Base-by-base conservation (phyloP, 495 filamentous ascomycete species). In the Aeminium ludgeri region DNA sequence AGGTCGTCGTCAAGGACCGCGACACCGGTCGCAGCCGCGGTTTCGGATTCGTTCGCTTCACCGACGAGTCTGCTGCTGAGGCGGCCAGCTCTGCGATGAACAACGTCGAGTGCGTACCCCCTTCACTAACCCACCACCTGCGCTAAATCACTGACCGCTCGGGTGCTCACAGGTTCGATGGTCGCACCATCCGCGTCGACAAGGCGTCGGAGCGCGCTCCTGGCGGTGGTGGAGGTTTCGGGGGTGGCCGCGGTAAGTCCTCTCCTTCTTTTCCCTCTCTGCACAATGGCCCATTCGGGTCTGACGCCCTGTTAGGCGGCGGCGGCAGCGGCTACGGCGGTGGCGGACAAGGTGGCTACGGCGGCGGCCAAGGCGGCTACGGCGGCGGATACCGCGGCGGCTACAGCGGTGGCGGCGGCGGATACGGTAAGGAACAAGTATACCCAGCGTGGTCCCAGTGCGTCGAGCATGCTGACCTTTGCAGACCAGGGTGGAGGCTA, bases 1-100 rank as follows among this genome's bases (percentile, higher is more conserved):
- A 97, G 89, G 78, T 93, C 48, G 87, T 99, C 43, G 85, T 96
- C 52, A 96, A 93, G 66, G 89, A 99, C 59, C 86, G 84, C 50
- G 86, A 95, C 55, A 95, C 89, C 47, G 74, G 81, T 43, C 84
- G 91, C 57, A 93, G 85, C 66, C 84, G 89, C 59, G 89, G 89
- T 29, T 99, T 96, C 57, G 89, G 89, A 18, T 99, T 99, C 59
- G 86, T 99, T 34, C 78, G 84, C 47, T 99, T 85, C 62, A 59
- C 69, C 30, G 73, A 69, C 41, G 84, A 93, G 15, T 57, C 70
- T n/a, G 83, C 93, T 49, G 89, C 91, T 27, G 74, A 89, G 43
- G 63, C 65, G 33, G 89, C 89, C 23, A 89, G 91, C 57, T 52
- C 59, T 3, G 64, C 59, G 25, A 94, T 96, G 89, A 93, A 96